Conservation (phyloP, 2,329 filamentous ascomycete species). For the Alternaria burnsii region DNA sequence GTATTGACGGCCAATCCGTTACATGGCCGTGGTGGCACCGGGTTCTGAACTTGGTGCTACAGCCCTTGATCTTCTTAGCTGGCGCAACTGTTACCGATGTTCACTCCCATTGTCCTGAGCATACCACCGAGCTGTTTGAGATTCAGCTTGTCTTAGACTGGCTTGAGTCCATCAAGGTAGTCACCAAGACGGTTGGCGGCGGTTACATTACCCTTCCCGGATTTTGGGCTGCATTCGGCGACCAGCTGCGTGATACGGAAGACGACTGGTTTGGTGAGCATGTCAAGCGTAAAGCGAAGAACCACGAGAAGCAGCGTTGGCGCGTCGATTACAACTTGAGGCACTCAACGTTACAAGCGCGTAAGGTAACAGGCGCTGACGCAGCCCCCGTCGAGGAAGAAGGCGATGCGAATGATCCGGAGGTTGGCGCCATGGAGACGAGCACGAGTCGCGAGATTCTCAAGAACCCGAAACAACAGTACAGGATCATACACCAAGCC, state of each 20-base stretch:
- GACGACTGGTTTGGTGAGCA: conserved; percentile 45
- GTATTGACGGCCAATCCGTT: conserved; percentile 70
- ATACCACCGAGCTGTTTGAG: conserved; percentile 44
- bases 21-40: conserved; percentile 68
- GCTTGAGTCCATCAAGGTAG: conserved; percentile 38
- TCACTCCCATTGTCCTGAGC: conserved; percentile 50
- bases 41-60: conserved; percentile 68
- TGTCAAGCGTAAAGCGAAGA: conserved; percentile 36
- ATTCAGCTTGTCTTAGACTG: conserved; percentile 43
- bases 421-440: neutral
- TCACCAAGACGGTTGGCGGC: conserved; percentile 26
- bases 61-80: conserved; percentile 69
- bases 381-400: neutral
- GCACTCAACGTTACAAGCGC: conserved; percentile 23
- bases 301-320: conserved; percentile 33
- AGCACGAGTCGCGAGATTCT: conserved; percentile 22
- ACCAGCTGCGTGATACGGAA: conserved; percentile 35
- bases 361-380: neutral
- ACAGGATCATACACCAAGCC: conserved; percentile 27
- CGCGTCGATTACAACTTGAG: conserved; percentile 32
- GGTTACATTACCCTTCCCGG: conserved; percentile 33
- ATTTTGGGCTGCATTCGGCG: conserved; percentile 48
- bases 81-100: conserved; percentile 64
- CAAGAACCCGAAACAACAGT: conserved; percentile 30
- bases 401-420: neutral